Percentiles rank a stretch among this genome's conserved stretches.
phyloP scores from a whole-genome alignment of 2,329 filamentous ascomycete genomes.

The Aspergillus intermedius region DNA sequence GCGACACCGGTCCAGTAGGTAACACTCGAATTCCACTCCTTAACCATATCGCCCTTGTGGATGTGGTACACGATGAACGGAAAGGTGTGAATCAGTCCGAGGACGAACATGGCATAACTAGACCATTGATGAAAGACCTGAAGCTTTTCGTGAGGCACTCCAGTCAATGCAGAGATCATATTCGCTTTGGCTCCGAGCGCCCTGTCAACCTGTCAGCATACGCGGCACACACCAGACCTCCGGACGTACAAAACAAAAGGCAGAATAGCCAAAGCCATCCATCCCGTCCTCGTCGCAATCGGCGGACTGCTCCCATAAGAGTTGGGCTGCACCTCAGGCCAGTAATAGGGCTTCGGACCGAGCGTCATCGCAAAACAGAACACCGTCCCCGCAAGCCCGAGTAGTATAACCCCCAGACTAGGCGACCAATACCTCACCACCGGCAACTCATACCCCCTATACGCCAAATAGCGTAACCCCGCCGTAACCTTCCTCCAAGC shows the following conservation, averaged over 20 bases:
- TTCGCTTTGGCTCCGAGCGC: conserved; percentile 51
- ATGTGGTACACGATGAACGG: conserved; percentile 53
- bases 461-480: conserved; percentile 36
- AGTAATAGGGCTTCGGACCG: conserved; percentile 51
- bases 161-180: conserved; percentile 48
- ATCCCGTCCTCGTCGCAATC: conserved; percentile 48
- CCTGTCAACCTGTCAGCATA: conserved; percentile 18
- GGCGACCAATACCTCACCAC: conserved; percentile 38
- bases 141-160: conserved; percentile 52
- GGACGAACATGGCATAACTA: conserved; percentile 50
- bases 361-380: conserved; percentile 46
- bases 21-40: conserved; percentile 39
- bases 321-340: conserved; percentile 39
- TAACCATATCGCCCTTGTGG: conserved; percentile 43
- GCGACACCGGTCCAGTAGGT: conserved; percentile 53
- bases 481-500: conserved; percentile 31
- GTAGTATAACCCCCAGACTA: conserved; percentile 39
- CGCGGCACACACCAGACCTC: background rate
- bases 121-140: conserved; percentile 51
- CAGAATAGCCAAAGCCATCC: conserved; percentile 47
- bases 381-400: conserved; percentile 36
- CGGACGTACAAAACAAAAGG: conserved; percentile 44
- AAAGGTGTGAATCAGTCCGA: conserved; percentile 54
- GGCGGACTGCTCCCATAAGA: conserved; percentile 48
- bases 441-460: conserved; percentile 33